Evolutionary conservation across 2,329 filamentous ascomycete species (phyloP).

Genomic region (Sphaerostilbella broomeana): DNA sequence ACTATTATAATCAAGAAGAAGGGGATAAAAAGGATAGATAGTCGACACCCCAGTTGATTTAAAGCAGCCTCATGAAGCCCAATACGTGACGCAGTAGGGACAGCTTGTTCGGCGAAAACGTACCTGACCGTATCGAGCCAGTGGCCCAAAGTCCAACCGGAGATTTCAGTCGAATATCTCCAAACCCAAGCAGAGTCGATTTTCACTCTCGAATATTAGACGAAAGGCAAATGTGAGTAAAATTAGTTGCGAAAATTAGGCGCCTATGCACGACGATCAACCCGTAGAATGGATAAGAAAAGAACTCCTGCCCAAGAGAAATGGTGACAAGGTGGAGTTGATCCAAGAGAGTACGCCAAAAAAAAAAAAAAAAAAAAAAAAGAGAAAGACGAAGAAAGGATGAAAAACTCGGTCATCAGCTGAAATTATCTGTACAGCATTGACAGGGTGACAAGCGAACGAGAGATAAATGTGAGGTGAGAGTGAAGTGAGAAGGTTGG

Average conservation of each 20-base stretch:
- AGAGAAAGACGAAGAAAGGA: neutral
- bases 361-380: neutral
- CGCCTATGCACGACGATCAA: neutral
- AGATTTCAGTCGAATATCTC: too few species aligned
- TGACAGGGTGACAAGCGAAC: neutral
- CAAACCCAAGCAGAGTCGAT: too few species aligned
- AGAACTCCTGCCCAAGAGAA: neutral
- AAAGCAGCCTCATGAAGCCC: too few species aligned
- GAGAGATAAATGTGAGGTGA: neutral
- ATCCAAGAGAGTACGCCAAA: neutral
- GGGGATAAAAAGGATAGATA: too few species aligned
- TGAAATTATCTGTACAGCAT: too few species aligned
- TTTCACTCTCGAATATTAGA: too few species aligned
- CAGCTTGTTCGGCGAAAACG: neutral
- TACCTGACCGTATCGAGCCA: neutral
- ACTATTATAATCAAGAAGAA: too few species aligned
- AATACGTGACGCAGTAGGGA: neutral
- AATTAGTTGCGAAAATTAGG: too few species aligned
- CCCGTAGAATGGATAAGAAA: neutral
- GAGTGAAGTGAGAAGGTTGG: conserved; percentile 3
- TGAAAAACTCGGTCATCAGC: too few species aligned
- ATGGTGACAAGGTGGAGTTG: neutral
- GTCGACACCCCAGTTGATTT: too few species aligned
- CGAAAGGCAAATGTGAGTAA: too few species aligned
- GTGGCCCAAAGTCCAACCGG: too few species aligned